Percentiles rank a stretch among this genome's conserved stretches.
Conservation (phyloP, 257 asterid species). For the Osmanthus fragrans region DNA sequence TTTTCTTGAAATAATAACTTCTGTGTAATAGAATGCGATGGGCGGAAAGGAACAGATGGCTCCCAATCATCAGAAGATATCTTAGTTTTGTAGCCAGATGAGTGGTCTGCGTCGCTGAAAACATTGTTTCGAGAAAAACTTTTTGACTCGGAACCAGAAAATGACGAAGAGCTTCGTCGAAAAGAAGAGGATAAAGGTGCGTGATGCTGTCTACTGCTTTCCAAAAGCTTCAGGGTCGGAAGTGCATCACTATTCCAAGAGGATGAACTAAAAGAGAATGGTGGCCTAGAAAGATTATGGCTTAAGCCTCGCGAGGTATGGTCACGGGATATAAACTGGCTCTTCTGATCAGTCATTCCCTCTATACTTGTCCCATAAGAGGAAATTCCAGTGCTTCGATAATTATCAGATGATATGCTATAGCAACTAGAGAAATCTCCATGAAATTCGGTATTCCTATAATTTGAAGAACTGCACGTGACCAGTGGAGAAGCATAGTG, state of each 20-base stretch:
- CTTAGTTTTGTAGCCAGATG: slow-evolving; percentile 31
- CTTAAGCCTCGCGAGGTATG: slow-evolving; percentile 27
- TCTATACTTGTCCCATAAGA: slow-evolving; percentile 33
- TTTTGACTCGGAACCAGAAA: slow-evolving; percentile 48
- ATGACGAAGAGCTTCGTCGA: slow-evolving; percentile 40
- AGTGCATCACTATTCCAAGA: slow-evolving; percentile 42
- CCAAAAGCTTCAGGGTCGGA: slow-evolving; percentile 35
- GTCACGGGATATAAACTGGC: slow-evolving; percentile 26
- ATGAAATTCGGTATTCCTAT: slow-evolving; percentile 23
- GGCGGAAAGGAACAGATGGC: slow-evolving; percentile 72
- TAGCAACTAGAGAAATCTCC: slow-evolving; percentile 35
- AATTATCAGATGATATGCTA: slow-evolving; percentile 28
- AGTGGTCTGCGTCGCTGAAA: slow-evolving; percentile 30
- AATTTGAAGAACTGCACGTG: slow-evolving; percentile 35
- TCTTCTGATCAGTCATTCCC: slow-evolving; percentile 29
- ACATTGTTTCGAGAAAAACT: slow-evolving; percentile 27
- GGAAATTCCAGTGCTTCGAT: slow-evolving; percentile 28
- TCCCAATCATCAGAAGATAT: slow-evolving; percentile 60
- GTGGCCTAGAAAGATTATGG: slow-evolving; percentile 32
- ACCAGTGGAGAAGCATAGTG: slow-evolving; percentile 33
- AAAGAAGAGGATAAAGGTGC: slow-evolving; percentile 48
- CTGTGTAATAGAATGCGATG: slow-evolving; percentile 59
- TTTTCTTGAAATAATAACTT: slow-evolving; percentile 48
- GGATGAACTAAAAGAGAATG: slow-evolving; percentile 46
- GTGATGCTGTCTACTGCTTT: slow-evolving; percentile 36